These are phyloP conservation scores for Oxytropis ochrocephala DNA, from an alignment of 306 rosid species.

Conservation along the genomic window DNA sequence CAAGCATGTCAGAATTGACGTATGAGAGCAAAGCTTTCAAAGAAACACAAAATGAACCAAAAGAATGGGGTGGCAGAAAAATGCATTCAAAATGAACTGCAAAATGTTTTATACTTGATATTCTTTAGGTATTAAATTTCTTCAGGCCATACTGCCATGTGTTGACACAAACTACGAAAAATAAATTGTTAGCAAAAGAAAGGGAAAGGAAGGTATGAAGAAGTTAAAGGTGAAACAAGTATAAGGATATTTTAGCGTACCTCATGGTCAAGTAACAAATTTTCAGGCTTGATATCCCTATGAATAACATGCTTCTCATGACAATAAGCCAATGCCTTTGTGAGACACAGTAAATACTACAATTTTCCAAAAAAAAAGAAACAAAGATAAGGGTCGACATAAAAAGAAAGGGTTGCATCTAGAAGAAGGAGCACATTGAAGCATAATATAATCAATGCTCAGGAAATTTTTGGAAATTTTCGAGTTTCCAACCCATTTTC, in stretches of 20 bases:
- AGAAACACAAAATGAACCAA: not conserved
- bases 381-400: not conserved
- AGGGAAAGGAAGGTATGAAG: not conserved
- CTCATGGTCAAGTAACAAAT: conserved; percentile 79
- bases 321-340: conserved; percentile 71
- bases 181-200: not conserved
- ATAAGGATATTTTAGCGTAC: conserved; percentile 21
- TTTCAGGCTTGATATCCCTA: conserved; percentile 88
- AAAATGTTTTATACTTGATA: not conserved
- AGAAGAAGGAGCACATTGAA: not conserved
- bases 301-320: conserved; percentile 89
- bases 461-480: not conserved
- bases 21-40: not conserved
- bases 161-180: not conserved
- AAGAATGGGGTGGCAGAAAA: not conserved
- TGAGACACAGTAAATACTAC: conserved; percentile 69
- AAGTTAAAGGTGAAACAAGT: not conserved
- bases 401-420: not conserved
- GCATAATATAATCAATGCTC: not conserved
- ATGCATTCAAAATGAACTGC: not conserved
- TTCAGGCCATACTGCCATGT: not conserved
- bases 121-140: not conserved
- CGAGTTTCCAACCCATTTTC: not conserved
- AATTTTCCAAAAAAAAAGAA: conserved; percentile 12
- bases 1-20: not conserved